Evolutionary conservation across 1,284 basidiomycete genomes (phyloP).

Genomic region (Entoloma clypeatum): DNA sequence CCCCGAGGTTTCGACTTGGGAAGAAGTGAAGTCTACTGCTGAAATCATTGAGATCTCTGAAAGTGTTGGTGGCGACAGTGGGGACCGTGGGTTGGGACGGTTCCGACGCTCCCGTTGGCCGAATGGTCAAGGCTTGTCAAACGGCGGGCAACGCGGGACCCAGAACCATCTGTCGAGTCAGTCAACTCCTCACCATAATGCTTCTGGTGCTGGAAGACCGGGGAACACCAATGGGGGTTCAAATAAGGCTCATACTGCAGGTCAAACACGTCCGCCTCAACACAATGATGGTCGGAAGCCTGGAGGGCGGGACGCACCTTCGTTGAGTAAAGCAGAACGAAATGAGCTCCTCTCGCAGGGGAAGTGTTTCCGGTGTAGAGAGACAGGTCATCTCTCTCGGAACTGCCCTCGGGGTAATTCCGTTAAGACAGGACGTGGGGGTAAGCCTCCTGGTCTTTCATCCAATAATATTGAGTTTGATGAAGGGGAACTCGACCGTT

Average conservation of each 20-base stretch:
- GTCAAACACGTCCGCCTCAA: neutral
- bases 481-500: neutral
- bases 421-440: neutral
- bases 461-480: slow-evolving; percentile 4
- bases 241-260: neutral
- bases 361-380: slow-evolving; percentile 19
- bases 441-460: neutral
- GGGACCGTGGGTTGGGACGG: neutral
- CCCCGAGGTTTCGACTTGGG: slow-evolving; percentile 27
- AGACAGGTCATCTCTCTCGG: too few species aligned
- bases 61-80: neutral
- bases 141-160: too few species aligned
- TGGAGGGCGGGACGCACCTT: neutral
- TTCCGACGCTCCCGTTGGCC: too few species aligned
- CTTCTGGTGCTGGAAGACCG: too few species aligned
- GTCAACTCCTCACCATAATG: too few species aligned
- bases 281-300: neutral
- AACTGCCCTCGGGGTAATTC: too few species aligned
- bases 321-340: slow-evolving; percentile 4
- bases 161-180: too few species aligned
- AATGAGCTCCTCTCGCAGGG: slow-evolving; percentile 14
- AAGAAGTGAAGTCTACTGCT: slow-evolving; percentile 21
- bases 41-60: slow-evolving; percentile 27
- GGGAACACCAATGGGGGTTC: too few species aligned
- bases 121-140: neutral